Evolutionary conservation across 305 asterid genomes (phyloP).

Genomic region (Petunia hybrid): DNA sequence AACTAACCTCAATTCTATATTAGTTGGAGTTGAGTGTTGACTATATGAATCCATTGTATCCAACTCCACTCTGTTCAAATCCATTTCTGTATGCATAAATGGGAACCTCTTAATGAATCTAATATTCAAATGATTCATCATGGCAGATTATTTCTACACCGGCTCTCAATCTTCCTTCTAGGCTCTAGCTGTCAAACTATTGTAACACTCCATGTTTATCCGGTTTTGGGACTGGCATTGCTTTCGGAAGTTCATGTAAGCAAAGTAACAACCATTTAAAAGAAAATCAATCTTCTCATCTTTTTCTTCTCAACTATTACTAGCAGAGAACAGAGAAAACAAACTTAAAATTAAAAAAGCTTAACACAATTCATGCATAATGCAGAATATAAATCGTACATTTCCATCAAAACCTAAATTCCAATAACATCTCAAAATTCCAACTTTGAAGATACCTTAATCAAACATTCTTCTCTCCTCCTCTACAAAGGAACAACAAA

Average conservation of each 20-base stretch:
- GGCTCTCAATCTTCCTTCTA: not conserved
- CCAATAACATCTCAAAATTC: constrained; percentile 9
- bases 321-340: not conserved
- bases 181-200: not conserved
- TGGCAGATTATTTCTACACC: not conserved
- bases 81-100: not conserved
- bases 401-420: not conserved
- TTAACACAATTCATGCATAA: not conserved
- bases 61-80: not conserved
- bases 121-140: not conserved
- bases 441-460: not conserved
- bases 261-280: not conserved
- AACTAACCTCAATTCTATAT: not conserved
- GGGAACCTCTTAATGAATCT: not conserved
- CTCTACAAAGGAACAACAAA: not conserved
- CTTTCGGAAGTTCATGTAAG: not conserved
- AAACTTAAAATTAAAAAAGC: not conserved
- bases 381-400: not conserved
- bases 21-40: not conserved
- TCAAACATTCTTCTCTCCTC: not conserved
- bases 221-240: not conserved
- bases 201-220: not conserved
- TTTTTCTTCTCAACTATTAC: not conserved
- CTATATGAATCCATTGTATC: not conserved
- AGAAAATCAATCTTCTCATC: not conserved